Conservation (phyloP, 177 flowering plant genomes). For the Vitis hybrid region DNA sequence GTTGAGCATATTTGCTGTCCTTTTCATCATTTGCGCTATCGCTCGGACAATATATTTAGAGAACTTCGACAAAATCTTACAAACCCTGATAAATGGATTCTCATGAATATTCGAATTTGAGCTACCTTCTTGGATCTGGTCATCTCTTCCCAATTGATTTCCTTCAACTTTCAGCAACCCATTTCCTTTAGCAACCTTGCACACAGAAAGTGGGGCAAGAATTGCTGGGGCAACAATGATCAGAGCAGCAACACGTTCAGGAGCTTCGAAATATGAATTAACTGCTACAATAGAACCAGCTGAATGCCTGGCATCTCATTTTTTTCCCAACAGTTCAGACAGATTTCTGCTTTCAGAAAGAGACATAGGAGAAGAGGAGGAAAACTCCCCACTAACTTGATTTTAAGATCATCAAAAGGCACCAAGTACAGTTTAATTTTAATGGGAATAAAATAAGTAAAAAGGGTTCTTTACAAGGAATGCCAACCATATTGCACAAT, state of each 20-base stretch:
- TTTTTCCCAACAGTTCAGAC: constrained; percentile 12
- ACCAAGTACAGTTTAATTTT: background rate
- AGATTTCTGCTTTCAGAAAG: constrained; percentile 19
- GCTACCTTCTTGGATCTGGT: constrained; percentile 22
- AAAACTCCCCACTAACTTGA: background rate
- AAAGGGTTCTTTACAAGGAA: background rate
- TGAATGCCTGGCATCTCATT: constrained; percentile 70
- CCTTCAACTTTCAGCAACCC: constrained; percentile 18
- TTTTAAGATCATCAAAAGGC: background rate
- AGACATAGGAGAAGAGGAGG: constrained; percentile 14
- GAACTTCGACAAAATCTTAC: constrained; percentile 32
- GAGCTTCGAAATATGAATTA: constrained; percentile 83
- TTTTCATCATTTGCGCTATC: constrained; percentile 36
- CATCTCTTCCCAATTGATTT: constrained; percentile 20
- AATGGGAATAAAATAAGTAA: no score
- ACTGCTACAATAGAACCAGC: constrained; percentile 90
- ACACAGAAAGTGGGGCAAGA: constrained; percentile 49
- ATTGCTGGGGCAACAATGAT: constrained; percentile 96
- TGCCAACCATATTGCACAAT: background rate
- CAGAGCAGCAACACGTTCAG: constrained; percentile 86
- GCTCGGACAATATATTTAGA: constrained; percentile 30
- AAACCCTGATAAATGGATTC: constrained; percentile 38
- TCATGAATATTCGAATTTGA: constrained; percentile 15
- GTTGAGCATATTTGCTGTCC: constrained; percentile 44
- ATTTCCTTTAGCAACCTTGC: constrained; percentile 26